These are phyloP conservation scores for Coniophora puteana DNA, from an alignment of 1,284 basidiomycete species.

Conservation along the genomic window DNA sequence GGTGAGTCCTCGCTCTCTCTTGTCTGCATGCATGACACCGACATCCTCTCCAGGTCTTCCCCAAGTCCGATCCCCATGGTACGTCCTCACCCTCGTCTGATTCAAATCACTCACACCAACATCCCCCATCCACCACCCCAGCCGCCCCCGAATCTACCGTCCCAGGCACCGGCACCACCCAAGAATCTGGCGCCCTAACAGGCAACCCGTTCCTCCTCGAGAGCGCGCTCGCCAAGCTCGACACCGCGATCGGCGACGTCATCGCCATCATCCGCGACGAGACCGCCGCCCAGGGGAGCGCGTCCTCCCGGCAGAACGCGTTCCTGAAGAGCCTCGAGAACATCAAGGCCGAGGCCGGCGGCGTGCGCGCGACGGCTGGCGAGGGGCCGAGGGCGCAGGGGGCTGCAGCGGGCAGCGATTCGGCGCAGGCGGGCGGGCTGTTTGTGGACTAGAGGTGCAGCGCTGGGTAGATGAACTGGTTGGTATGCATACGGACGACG, in stretches of 20 bases:
- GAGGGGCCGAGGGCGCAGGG: not conserved
- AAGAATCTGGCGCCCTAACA: not conserved
- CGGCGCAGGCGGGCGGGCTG: not conserved
- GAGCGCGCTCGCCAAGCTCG: conserved; percentile 3
- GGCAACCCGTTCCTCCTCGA: conserved; percentile 8
- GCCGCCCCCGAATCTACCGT: conserved; percentile 1
- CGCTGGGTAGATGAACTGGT: not conserved
- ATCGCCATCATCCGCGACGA: conserved; percentile 7
- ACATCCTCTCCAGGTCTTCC: conserved; percentile 7
- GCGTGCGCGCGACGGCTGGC: not conserved
- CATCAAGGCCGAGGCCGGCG: conserved; percentile 4
- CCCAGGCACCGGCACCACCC: not conserved
- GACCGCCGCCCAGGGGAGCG: not conserved
- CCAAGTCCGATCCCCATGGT: conserved; percentile 8
- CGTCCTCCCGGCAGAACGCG: not conserved
- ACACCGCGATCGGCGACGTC: conserved; percentile 2
- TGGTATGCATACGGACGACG: no score
- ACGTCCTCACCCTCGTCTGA: not conserved
- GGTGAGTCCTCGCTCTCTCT: not conserved
- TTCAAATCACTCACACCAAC: not conserved
- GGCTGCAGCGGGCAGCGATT: not conserved
- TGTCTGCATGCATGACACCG: not conserved
- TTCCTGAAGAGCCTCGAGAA: conserved; percentile 4
- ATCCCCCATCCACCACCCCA: not conserved
- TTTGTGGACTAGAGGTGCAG: conserved; percentile 8